These are phyloP conservation scores for Solanum okadae DNA, from an alignment of 257 asterid genomes.

Conservation along the genomic window DNA sequence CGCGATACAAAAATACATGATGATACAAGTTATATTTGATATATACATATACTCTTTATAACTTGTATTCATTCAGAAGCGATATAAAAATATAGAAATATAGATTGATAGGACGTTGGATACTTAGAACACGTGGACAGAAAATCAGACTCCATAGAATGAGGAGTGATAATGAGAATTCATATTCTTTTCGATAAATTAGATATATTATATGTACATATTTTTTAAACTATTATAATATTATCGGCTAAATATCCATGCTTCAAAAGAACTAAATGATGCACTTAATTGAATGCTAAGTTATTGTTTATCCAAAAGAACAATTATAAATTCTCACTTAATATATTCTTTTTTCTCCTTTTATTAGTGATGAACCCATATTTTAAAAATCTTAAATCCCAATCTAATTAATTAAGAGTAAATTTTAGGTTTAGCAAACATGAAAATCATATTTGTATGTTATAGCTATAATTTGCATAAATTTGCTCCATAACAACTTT, in stretches of 20 bases:
- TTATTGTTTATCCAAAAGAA: background rate
- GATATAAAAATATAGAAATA: no score
- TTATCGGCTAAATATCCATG: background rate
- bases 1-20: no score
- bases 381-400: background rate
- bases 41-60: no score
- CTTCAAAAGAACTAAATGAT: background rate
- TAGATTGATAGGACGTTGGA: background rate
- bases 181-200: no score
- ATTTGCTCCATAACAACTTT: no score
- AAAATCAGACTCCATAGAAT: background rate
- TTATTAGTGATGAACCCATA: background rate
- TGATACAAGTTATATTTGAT: no score
- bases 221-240: no score
- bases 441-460: no score
- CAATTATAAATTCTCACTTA: background rate
- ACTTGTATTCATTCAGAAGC: background rate
- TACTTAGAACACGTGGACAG: background rate
- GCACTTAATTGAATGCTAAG: background rate
- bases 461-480: no score
- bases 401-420: background rate
- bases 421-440: no score
- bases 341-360: background rate
- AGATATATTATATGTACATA: no score
- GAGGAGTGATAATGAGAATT: background rate